Evolutionary conservation across 176 grass and related monocot genomes (phyloP), one percentile per base, ranked within the genome.

Genomic region (Cenchrus purpureus): DNA sequence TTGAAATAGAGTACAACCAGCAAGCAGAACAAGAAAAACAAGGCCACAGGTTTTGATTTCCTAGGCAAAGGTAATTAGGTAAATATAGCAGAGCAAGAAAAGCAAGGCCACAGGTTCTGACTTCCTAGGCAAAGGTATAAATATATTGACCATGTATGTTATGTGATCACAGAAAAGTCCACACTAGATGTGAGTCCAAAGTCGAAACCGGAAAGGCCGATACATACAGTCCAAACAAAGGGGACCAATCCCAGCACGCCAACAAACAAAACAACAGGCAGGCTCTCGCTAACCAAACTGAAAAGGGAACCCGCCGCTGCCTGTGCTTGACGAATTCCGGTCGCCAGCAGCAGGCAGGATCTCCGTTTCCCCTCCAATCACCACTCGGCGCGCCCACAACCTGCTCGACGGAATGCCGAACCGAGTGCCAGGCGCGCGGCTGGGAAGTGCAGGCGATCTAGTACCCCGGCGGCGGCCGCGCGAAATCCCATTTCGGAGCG

Each of bases 341-440:
- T 77, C 5, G 20, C n/a, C 65, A 63, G 58, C 42, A 65, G 8
- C 43, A 46, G 7, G 53, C 43, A 77, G 80, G 73, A 71, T 59
- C 65, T 29, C 79, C 20, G 10, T 13, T 70, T 6, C 50, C 50
- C 10, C 16, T 2, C 8, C 12, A 56, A 55, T 55, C 67, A 15
- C 44, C 57, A 50, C 14, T 31, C 16, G 50, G 45, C 43, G 0
- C 50, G 14, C 57, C 15, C 67, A 29, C 0, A 7, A 34, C 34
- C 83, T 49, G 78, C 51, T 68, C 52, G 82, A 79, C 61, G 53
- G 19, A 80, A 89, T 60, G 76, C 57, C 59, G 7, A 44, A 63
- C 19, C 43, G 20, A 31, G 52, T 69, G 25, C 34, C 53, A 19
- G n/a, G 54, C 43, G 44, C 31, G 43, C 43, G 42, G 22, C 22